Evolutionary conservation across 176 grass and related monocot species (phyloP), one percentile per base, ranked within the genome.

Genomic region (Bromus sterilis): DNA sequence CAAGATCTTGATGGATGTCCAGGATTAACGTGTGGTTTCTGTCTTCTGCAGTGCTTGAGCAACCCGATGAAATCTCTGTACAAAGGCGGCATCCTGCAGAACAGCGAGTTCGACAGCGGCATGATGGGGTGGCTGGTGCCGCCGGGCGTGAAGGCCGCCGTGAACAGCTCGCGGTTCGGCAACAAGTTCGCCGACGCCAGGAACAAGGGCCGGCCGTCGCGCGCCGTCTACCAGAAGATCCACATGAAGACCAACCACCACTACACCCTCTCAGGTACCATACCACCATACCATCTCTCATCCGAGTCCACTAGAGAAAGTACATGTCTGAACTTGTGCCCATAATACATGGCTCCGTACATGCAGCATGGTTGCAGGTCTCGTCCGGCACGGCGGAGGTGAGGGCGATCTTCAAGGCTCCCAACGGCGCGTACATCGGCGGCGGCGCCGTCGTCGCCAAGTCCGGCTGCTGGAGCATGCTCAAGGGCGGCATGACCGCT

Each of bases 401-500:
- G 65, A 93, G 36, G 83, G 90, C 83, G 3, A n/a, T 89, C 2
- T 75, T 98, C 61, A 86, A 69, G 81, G 78, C 56, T 15, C 78
- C 86, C 48, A 8, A 6, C 28, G 63, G 70, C 53, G 81, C 65
- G 34, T 82, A 73, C 78, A 9, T 89, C 67, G 8, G 55, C 3
- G 88, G 85, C 9, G 94, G 94, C 12, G 33, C 72, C 15, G 30
- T 82, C 20, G 68, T 71, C 1, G 68, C 28, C 13, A 14, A 71
- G 68, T 15, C 42, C 26, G 42, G 69, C 42, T 72, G 94, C 69
- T 94, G 89, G 94, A 83, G 89, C 56, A 89, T 97, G 91, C 84
- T 97, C 67, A 97, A 97, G 85, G 89, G 94, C 71, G 94, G 94
- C 3, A 74, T 90, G 35, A 97, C 94, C 71, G 83, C 86, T 29